A percentile compares a stretch with the other conserved stretches of the same genome.
Evolutionary conservation across 192 early-diverging fungal species (phyloP).

Genomic region (Pilaira anomala): DNA sequence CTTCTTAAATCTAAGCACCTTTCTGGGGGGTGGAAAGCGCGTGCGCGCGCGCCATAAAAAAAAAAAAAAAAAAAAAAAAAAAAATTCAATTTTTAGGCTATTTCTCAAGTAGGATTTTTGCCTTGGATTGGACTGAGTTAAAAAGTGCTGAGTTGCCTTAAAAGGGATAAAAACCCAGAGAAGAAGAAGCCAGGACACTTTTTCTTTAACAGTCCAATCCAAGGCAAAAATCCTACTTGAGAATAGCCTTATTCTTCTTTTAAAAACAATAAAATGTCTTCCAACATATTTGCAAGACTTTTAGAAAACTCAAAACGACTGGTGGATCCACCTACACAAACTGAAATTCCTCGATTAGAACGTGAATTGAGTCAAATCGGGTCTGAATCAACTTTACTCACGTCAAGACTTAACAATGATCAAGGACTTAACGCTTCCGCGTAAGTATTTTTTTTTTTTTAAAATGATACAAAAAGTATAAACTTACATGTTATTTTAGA

Average conservation of each 20-base stretch:
- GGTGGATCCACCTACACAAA: background rate
- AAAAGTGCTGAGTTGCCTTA: too few species aligned
- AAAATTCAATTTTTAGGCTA: too few species aligned
- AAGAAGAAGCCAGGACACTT: too few species aligned
- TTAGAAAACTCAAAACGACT: background rate
- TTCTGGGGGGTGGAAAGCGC: too few species aligned
- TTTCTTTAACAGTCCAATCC: too few species aligned
- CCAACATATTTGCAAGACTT: background rate
- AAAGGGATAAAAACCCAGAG: too few species aligned
- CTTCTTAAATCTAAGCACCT: too few species aligned
- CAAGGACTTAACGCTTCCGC: background rate
- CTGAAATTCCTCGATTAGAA: background rate
- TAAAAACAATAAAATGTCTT: constrained; percentile 1
- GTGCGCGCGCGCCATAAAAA: too few species aligned
- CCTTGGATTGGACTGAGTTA: too few species aligned
- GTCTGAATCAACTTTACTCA: constrained; percentile 2
- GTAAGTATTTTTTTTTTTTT: background rate
- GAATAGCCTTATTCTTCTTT: background rate
- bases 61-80: too few species aligned
- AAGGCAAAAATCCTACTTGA: too few species aligned
- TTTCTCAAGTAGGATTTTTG: too few species aligned
- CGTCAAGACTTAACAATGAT: background rate
- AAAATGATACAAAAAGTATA: background rate
- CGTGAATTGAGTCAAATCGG: constrained; percentile 12
- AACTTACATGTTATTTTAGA: background rate